Evolutionary conservation across 192 early-diverging fungal genomes (phyloP), one percentile per base, ranked within the genome.

Genomic region (Backusella circina): DNA sequence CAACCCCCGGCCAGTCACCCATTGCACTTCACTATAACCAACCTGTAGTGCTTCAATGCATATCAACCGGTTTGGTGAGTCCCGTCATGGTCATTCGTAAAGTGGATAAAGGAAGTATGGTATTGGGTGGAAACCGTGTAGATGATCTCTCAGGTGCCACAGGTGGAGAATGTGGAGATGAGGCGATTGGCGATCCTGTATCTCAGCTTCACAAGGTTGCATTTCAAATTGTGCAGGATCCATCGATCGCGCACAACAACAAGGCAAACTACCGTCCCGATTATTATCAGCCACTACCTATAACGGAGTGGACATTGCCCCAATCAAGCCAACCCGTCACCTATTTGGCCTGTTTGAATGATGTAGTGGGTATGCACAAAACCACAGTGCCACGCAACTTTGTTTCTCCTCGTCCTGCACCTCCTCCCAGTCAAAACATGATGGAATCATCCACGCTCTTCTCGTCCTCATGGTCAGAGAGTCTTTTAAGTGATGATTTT

Each of bases 161-260:
- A 13, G 78, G 74, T 72, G 80, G 84, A n/a, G 84, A 85, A 74
- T 82, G 79, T 67, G 83, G 79, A 28, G 84, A 87, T 32, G 84
- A 86, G 64, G 77, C 90, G 1, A 66, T 91, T n/a, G 93, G 93
- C 26, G 95, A 97, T 77, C 93, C 95, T 6, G 90, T 97, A 0
- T 93, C 92, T 12, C 94, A 95, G 81, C 80, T 97, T 67, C 94
- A 97, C 86, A 97, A 97, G 86, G 88, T 97, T 5, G 94, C 95
- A 2, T 91, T 97, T 78, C 92, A 95, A 81, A 87, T 95, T 51
- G 85, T 84, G 4, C 87, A 88, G 15, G 80, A 90, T 64, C 65
- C 86, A 6, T 66, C 69, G 10, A 79, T 38, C 61, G 36, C 77
- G 35, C 32, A 67, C 21, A 75, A 67, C 66, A 75, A 67, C 39